A percentile compares a stretch with the other conserved stretches of the same genome.
These are phyloP conservation scores for Paraleonurus japonicus DNA, from an alignment of 257 asterid genomes.

Conservation along the genomic window DNA sequence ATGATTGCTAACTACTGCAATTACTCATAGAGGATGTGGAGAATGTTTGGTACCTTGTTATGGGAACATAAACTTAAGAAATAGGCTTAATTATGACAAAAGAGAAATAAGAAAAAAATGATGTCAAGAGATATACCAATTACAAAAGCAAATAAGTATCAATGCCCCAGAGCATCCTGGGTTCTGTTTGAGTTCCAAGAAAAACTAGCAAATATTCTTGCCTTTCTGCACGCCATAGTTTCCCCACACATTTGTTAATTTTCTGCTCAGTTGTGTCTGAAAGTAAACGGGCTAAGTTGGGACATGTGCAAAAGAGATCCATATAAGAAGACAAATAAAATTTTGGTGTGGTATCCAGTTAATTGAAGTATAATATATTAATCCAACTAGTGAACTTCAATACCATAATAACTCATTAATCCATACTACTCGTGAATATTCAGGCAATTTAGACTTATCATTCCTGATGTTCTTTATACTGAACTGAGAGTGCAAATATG, in stretches of 20 bases:
- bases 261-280: not conserved
- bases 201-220: not conserved
- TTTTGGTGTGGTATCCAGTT: conserved; percentile 4
- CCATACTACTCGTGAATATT: not conserved
- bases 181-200: not conserved
- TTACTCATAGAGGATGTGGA: not conserved
- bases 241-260: not conserved
- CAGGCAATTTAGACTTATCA: not conserved
- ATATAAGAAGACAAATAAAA: not conserved
- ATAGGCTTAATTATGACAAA: not conserved
- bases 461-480: conserved; percentile 6
- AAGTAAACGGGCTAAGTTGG: not conserved
- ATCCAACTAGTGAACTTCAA: not conserved
- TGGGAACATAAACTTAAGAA: not conserved
- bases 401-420: not conserved
- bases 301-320: not conserved
- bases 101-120: not conserved
- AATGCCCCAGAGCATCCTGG: not conserved
- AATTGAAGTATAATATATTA: conserved; percentile 2
- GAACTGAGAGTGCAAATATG: conserved; percentile 23
- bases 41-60: not conserved
- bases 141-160: not conserved
- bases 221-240: not conserved
- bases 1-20: not conserved
- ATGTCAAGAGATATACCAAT: not conserved